Conservation (phyloP, 768 basidiomycete species). For the Pulveroboletus frians region DNA sequence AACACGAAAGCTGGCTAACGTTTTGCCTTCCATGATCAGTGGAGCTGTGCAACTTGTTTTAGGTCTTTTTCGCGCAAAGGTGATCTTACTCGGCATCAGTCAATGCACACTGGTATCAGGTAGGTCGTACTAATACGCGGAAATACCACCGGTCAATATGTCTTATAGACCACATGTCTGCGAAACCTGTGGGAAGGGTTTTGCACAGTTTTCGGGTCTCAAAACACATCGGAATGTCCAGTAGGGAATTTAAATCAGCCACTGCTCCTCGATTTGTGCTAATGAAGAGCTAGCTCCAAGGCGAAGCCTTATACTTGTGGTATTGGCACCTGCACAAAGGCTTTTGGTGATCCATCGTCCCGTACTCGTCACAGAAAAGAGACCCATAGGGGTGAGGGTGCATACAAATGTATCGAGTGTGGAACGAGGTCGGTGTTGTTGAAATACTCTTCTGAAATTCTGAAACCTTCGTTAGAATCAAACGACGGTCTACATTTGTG, state of each 20-base stretch:
- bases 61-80: slow-evolving; percentile 52
- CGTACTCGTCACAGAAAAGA: slow-evolving; percentile 61
- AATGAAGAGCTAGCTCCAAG: slow-evolving; percentile 37
- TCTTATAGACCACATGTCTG: slow-evolving; percentile 49
- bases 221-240: slow-evolving; percentile 63
- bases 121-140: slow-evolving; percentile 21
- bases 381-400: slow-evolving; percentile 41
- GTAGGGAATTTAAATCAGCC: slow-evolving; percentile 37
- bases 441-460: background rate
- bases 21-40: slow-evolving; percentile 22
- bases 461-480: slow-evolving; percentile 42
- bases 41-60: slow-evolving; percentile 39
- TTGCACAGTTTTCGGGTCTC: slow-evolving; percentile 56
- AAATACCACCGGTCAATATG: background rate
- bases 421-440: slow-evolving; percentile 38
- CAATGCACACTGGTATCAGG: slow-evolving; percentile 48
- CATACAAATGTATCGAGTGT: slow-evolving; percentile 49
- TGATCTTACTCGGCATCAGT: slow-evolving; percentile 55
- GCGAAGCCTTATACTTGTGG: slow-evolving; percentile 51
- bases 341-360: slow-evolving; percentile 69
- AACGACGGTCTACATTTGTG: slow-evolving; percentile 55
- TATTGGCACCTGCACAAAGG: slow-evolving; percentile 39
- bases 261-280: slow-evolving; percentile 1
- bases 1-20: background rate
- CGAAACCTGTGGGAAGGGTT: slow-evolving; percentile 46